Evolutionary conservation across 2,329 filamentous ascomycete genomes (phyloP).

Genomic region (Pyricularia grisea): DNA sequence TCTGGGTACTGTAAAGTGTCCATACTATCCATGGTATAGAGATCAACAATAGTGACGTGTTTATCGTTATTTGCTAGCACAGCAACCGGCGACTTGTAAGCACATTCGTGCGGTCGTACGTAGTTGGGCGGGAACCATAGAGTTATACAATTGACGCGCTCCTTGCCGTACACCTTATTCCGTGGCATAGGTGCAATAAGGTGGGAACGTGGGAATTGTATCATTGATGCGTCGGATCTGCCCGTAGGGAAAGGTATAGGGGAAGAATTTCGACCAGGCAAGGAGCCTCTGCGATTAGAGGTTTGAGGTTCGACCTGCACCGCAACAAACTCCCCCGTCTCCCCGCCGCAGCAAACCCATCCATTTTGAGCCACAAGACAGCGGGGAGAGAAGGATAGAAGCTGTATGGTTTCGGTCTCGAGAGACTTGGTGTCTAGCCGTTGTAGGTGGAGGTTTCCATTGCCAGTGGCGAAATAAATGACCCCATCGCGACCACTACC

Average conservation of each 20-base stretch:
- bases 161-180: slow-evolving; percentile 44
- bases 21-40: slow-evolving; percentile 55
- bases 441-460: slow-evolving; percentile 55
- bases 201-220: slow-evolving; percentile 26
- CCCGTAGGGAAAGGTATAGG: slow-evolving; percentile 18
- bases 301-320: slow-evolving; percentile 50
- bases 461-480: slow-evolving; percentile 76
- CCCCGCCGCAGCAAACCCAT: slow-evolving; percentile 85
- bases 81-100: slow-evolving; percentile 49
- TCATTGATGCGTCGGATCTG: slow-evolving; percentile 21
- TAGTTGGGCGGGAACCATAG: slow-evolving; percentile 46
- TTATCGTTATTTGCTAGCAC: slow-evolving; percentile 86
- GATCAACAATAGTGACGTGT: slow-evolving; percentile 73
- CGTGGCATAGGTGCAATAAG: slow-evolving; percentile 38
- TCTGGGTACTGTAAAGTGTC: slow-evolving; percentile 68
- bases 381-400: slow-evolving; percentile 64
- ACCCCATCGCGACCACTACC: slow-evolving; percentile 67
- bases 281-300: slow-evolving; percentile 7
- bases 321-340: slow-evolving; percentile 78
- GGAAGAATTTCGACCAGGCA: slow-evolving; percentile 9
- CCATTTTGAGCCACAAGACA: slow-evolving; percentile 81
- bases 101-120: slow-evolving; percentile 18
- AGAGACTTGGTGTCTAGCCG: slow-evolving; percentile 58
- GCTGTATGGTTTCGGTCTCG: slow-evolving; percentile 64
- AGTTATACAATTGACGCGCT: slow-evolving; percentile 59